Percentiles rank a stretch among this genome's conserved stretches.
Conservation (phyloP, 148 eudicot species). For the Vaccinium myrtillus region DNA sequence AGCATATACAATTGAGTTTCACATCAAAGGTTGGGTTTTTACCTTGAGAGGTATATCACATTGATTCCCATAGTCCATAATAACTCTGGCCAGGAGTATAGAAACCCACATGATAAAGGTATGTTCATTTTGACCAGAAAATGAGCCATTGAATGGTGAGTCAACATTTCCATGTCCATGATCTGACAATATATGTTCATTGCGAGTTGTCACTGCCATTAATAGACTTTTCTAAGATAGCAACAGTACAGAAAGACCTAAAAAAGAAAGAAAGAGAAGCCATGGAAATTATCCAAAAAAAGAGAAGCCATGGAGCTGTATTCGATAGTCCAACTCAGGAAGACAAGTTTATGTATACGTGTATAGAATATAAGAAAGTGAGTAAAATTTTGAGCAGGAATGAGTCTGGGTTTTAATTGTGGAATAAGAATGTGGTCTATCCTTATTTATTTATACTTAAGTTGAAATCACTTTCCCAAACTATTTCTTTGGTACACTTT, state of each 20-base stretch:
- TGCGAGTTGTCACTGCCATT: neutral
- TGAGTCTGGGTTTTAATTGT: neutral
- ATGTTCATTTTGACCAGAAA: neutral
- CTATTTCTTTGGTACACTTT: neutral
- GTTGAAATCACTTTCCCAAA: neutral
- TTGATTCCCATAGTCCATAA: neutral
- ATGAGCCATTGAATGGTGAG: neutral
- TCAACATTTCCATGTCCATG: neutral
- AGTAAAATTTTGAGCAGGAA: neutral
- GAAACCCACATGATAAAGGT: neutral
- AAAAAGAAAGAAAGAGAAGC: too few species aligned
- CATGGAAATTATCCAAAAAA: too few species aligned
- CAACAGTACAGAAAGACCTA: neutral
- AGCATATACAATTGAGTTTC: too few species aligned
- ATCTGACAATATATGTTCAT: neutral
- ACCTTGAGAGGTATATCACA: neutral
- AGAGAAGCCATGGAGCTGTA: neutral
- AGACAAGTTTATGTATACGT: neutral
- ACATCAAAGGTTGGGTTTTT: neutral
- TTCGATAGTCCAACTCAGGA: neutral
- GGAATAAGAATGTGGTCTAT: neutral
- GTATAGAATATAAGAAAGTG: neutral
- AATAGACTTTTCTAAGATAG: neutral
- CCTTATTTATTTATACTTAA: neutral
- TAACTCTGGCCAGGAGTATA: neutral